A percentile compares a stretch with the other conserved stretches of the same genome.
phyloP scores from a whole-genome alignment of 1,284 basidiomycete genomes.

The Fomitiporia mediterranea region DNA sequence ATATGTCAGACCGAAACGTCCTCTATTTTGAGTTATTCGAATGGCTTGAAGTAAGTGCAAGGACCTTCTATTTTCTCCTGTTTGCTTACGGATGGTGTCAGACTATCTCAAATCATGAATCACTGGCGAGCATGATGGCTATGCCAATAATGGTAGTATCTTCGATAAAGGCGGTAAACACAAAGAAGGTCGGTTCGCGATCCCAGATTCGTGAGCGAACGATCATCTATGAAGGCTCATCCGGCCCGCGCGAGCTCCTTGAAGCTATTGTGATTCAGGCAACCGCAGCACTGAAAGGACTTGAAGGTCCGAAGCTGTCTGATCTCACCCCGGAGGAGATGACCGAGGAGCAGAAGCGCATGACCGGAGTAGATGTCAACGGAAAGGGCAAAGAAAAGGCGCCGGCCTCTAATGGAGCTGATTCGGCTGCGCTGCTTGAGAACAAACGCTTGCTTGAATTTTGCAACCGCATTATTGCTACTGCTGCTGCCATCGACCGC shows the following conservation, averaged over 20 bases:
- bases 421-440: conserved; percentile 49
- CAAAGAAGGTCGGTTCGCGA: conserved; percentile 44
- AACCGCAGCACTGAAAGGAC: conserved; percentile 77
- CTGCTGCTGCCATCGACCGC: conserved; percentile 77
- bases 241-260: conserved; percentile 83
- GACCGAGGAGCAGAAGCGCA: conserved; percentile 80
- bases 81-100: conserved; percentile 27
- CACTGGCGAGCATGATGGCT: conserved; percentile 88
- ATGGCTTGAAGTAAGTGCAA: conserved; percentile 75
- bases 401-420: conserved; percentile 22
- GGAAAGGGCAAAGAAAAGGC: conserved; percentile 62
- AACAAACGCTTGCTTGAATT: conserved; percentile 61
- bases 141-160: conserved; percentile 89
- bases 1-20: conserved; percentile 83
- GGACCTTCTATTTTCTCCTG: conserved; percentile 3
- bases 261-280: conserved; percentile 89
- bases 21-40: conserved; percentile 87
- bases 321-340: conserved; percentile 54
- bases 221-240: conserved; percentile 83
- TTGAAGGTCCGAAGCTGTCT: conserved; percentile 57
- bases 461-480: conserved; percentile 76
- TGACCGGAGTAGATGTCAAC: conserved; percentile 50
- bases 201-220: conserved; percentile 64
- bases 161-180: conserved; percentile 57
- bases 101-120: conserved; percentile 88